A percentile compares a stretch with the other conserved stretches of the same genome.
phyloP scores from a whole-genome alignment of 2,329 filamentous ascomycete genomes.

The Sordariomycetes sp. region DNA sequence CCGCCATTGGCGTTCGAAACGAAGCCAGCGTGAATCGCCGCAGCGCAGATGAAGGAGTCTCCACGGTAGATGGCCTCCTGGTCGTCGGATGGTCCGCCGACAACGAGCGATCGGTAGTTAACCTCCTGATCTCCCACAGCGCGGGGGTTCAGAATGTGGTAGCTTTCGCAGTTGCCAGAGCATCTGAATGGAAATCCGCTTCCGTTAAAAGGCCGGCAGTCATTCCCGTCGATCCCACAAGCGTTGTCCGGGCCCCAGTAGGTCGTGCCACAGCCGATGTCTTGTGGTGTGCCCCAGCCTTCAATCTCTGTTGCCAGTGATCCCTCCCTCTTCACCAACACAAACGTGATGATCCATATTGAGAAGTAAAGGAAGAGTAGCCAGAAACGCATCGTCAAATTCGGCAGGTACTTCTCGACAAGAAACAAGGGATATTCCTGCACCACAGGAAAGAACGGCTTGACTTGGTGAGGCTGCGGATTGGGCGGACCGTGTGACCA shows the following conservation, averaged over 20 bases:
- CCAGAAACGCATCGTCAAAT: constrained; percentile 46
- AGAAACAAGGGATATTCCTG: constrained; percentile 59
- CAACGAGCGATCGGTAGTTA: constrained; percentile 54
- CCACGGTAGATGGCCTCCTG: constrained; percentile 59
- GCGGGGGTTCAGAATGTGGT: constrained; percentile 59
- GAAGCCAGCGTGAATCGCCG: constrained; percentile 77
- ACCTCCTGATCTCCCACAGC: constrained; percentile 65
- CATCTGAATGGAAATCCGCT: constrained; percentile 66
- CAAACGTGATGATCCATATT: constrained; percentile 62
- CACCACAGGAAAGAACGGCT: constrained; percentile 52
- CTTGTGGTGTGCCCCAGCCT: constrained; percentile 56
- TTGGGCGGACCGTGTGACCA: constrained; percentile 50
- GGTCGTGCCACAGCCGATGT: constrained; percentile 57
- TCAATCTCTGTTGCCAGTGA: constrained; percentile 50
- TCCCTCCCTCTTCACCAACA: constrained; percentile 57
- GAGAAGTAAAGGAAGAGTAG: constrained; percentile 52
- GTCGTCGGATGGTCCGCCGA: constrained; percentile 52
- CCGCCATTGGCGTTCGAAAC: constrained; percentile 64
- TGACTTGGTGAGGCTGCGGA: constrained; percentile 38
- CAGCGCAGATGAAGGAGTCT: constrained; percentile 79
- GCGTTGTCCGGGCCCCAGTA: constrained; percentile 65
- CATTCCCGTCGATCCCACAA: constrained; percentile 66
- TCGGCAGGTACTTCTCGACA: constrained; percentile 53
- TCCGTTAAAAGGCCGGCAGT: constrained; percentile 67
- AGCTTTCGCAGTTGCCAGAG: constrained; percentile 60